These are phyloP conservation scores for Conoideocrella luteorostrata DNA, from an alignment of 2,329 filamentous ascomycete genomes.

Conservation along the genomic window DNA sequence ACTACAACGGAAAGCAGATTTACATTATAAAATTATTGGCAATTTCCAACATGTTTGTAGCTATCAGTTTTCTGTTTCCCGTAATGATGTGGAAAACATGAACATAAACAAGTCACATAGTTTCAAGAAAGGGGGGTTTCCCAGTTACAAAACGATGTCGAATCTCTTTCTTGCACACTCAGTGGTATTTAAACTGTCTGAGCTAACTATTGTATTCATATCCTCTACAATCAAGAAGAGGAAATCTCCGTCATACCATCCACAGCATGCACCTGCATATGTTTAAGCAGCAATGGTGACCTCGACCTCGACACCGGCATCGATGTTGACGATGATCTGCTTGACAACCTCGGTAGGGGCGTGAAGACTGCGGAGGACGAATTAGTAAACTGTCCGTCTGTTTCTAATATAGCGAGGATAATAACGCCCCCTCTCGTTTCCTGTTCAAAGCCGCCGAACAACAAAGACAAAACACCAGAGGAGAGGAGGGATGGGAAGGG, in stretches of 20 bases:
- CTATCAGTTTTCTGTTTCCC: too few relatives aligned
- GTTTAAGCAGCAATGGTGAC: constrained; percentile 80
- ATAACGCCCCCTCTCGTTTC: too few relatives aligned
- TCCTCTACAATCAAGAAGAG: background rate
- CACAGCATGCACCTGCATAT: constrained; percentile 2
- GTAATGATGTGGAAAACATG: too few relatives aligned
- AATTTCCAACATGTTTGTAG: too few relatives aligned
- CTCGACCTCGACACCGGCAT: constrained; percentile 89
- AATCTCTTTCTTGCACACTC: background rate
- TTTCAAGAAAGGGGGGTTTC: background rate
- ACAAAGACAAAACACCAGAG: too few relatives aligned
- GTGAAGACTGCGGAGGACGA: constrained; percentile 57
- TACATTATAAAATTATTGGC: too few relatives aligned
- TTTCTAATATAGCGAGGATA: background rate
- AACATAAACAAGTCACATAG: too few relatives aligned
- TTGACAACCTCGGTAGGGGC: constrained; percentile 97
- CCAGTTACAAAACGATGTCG: background rate
- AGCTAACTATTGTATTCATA: background rate
- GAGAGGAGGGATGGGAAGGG: too few relatives aligned
- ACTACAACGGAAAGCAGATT: too few relatives aligned
- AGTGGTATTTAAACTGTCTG: constrained; percentile 9
- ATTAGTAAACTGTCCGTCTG: constrained; percentile 11
- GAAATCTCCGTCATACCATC: background rate
- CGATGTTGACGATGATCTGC: constrained; percentile 95
- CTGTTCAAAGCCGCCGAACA: too few relatives aligned